Base-by-base conservation (phyloP, 352 stramenopile genomes). In the Aphanomyces astaci region DNA sequence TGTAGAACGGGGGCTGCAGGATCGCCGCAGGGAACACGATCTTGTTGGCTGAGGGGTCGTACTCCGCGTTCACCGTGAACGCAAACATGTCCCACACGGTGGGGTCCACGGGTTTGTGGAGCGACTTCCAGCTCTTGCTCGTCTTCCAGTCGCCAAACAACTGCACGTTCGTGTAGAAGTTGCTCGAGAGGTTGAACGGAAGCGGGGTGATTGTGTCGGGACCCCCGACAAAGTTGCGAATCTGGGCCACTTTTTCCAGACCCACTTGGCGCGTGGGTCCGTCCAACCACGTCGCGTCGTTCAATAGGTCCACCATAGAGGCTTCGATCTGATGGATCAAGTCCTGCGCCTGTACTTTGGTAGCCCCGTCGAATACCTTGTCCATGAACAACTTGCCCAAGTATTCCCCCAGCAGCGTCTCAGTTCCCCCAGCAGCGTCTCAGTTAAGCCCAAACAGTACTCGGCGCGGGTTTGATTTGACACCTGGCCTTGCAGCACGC, bases 21-120 rank as follows among this genome's bases (percentile, higher is more conserved):
- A 98, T 98, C 27, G 90, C 93, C 9, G 93, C 86, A n/a, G 93
- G 93, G 72, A 98, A 97, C 2, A 97, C 89, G 75, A 98, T 97
- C 70, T 97, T 94, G 70, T 90, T 90, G 7, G 73, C 76, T 32
- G 75, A 84, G 1, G 77, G 79, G 2, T 84, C 74, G 66, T 90
- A 82, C 70, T 87, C 88, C 2, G 87, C 92, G 78, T 98, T 97
- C 22, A 98, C 88, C 0, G 88, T 97, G 55, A 92, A 92, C 5
- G 91, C 87, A 43, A 87, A 93, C 89, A 98, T 96, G 80, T 87
- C 83, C 86, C 86, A 95, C 45, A 74, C 76, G 46, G 77, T 70
- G 13, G 73, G 62, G 59, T 89, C 72, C 28, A 86, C 82, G 24
- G 76, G 79, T 48, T 80, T 70, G 36, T 72, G 64, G 40, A 89